Percentiles rank a stretch among this genome's conserved stretches.
Evolutionary conservation across 345 rosid genomes (phyloP).

Genomic region (Linum usitatissimum): DNA sequence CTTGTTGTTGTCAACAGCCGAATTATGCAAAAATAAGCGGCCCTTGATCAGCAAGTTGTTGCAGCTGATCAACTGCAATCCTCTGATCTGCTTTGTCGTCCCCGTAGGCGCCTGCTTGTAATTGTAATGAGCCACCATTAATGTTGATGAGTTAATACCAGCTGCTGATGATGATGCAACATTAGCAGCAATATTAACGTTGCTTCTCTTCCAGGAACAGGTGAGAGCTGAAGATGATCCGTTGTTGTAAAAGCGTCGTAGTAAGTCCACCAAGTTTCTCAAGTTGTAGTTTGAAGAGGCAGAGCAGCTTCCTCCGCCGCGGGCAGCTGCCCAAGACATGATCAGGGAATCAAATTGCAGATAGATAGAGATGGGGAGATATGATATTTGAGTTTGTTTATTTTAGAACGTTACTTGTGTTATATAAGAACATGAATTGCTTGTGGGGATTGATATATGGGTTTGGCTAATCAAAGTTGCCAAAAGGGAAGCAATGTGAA

Average conservation of each 20-base stretch:
- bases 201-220: background rate
- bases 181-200: background rate
- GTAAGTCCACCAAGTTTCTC: constrained; percentile 5
- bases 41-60: background rate
- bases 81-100: constrained; percentile 13
- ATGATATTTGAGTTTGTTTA: background rate
- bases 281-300: background rate
- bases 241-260: background rate
- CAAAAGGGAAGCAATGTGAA: background rate
- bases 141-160: background rate
- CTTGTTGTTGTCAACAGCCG: no score
- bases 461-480: background rate
- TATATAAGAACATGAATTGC: background rate
- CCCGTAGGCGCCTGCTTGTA: background rate
- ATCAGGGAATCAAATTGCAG: no score
- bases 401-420: background rate
- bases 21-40: background rate
- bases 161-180: background rate
- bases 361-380: background rate
- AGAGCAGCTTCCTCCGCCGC: background rate
- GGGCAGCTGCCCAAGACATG: background rate
- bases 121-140: background rate
- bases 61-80: constrained; percentile 11
- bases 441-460: background rate
- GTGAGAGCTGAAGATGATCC: background rate